phyloP scores from a whole-genome alignment of 192 early-diverging fungal species.

The Coemansia sp. region DNA sequence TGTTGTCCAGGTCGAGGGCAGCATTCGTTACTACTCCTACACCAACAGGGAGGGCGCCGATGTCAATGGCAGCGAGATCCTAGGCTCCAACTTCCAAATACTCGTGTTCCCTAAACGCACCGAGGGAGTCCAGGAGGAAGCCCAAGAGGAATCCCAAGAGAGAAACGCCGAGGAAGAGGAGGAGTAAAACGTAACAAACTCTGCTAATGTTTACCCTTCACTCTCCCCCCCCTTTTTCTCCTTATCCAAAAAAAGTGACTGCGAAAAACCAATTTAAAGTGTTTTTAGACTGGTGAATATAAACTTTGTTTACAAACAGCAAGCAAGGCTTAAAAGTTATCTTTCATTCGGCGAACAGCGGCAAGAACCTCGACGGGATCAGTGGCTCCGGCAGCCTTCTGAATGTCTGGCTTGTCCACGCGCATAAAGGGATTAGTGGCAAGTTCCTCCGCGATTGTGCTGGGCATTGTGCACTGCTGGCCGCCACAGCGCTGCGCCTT shows the following conservation, averaged over 20 bases:
- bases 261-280: too few relatives aligned
- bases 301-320: background rate
- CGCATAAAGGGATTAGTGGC: conserved; percentile 89
- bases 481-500: conserved; percentile 65
- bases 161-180: background rate
- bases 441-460: conserved; percentile 85
- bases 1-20: conserved; percentile 65
- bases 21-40: conserved; percentile 61
- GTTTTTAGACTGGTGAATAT: too few relatives aligned
- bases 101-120: conserved; percentile 37
- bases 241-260: too few relatives aligned
- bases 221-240: too few relatives aligned
- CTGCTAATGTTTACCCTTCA: too few relatives aligned
- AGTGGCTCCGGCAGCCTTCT: conserved; percentile 57
- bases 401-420: conserved; percentile 63
- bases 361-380: conserved; percentile 76
- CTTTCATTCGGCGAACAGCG: conserved; percentile 77
- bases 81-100: conserved; percentile 25
- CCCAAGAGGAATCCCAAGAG: background rate
- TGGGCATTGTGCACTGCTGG: conserved; percentile 69
- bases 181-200: background rate
- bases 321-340: conserved; percentile 54
- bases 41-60: conserved; percentile 64
- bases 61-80: conserved; percentile 48
- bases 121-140: conserved; percentile 1